Percentiles rank a stretch among this genome's conserved stretches.
These are phyloP conservation scores for Bryoglossum gracile DNA, from an alignment of 495 filamentous ascomycete species.

Conservation along the genomic window DNA sequence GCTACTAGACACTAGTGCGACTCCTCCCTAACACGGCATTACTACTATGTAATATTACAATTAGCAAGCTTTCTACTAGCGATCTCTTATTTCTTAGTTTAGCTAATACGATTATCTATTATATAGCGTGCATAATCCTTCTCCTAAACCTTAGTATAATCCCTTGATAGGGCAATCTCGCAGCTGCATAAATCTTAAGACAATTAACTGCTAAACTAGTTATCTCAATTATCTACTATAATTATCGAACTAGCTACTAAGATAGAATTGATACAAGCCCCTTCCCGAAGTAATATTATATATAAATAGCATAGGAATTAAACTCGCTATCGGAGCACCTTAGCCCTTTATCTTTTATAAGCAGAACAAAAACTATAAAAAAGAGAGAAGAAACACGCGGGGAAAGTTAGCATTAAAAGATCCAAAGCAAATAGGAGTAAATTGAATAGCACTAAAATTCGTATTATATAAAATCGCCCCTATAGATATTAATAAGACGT, in stretches of 20 bases:
- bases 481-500: conserved; percentile 15
- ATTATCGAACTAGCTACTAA: background rate
- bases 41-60: conserved; percentile 4
- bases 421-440: conserved; percentile 8
- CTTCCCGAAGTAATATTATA: conserved; percentile 4
- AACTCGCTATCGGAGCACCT: conserved; percentile 6
- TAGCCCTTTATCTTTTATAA: conserved; percentile 5
- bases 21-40: conserved; percentile 7
- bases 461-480: conserved; percentile 12
- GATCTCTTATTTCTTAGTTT: conserved; percentile 4
- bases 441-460: conserved; percentile 9
- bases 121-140: conserved; percentile 1
- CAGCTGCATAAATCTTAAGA: conserved; percentile 5
- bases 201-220: conserved; percentile 1
- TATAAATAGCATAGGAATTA: conserved; percentile 1
- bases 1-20: conserved; percentile 8
- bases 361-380: conserved; percentile 9
- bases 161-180: conserved; percentile 1
- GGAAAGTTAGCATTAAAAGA: conserved; percentile 16
- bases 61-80: conserved; percentile 7
- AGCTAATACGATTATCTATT: conserved; percentile 7
- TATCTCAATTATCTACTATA: background rate
- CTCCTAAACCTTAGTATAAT: background rate
- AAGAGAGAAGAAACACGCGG: conserved; percentile 13
- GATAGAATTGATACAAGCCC: conserved; percentile 9